Base-by-base conservation (phyloP, 768 basidiomycete genomes). In the Neoboletus magnificus region DNA sequence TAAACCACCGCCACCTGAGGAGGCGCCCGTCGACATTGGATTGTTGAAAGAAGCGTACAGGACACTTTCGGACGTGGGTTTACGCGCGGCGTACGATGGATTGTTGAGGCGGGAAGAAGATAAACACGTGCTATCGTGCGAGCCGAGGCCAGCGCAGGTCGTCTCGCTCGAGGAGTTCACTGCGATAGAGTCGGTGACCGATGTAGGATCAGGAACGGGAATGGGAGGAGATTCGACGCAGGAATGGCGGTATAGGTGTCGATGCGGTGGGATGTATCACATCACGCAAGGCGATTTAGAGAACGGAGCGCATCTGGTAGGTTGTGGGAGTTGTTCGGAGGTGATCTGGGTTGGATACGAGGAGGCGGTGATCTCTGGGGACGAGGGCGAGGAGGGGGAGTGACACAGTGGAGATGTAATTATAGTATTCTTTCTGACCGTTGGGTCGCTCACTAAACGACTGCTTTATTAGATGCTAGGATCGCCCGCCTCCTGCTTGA, bases 321-420 rank as follows among this genome's bases (percentile, higher is more conserved):
- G 79, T 2, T 93, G 91, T 60, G 80, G 72, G 52, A 81, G 82
- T 50, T 93, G 91, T 66, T 93, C 91, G 16, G 91, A 93, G 69
- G 83, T 82, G 10, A 75, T 93, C 1, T 93, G 90, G 47, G 87
- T 84, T n/a, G 91, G 91, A 1, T 93, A 91, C 63, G 86, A 93
- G 70, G 64, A 79, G 13, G 74, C 18, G 12, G 88, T 25, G 16
- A 35, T 13, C 23, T 36, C 35, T 18, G 47, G 36, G 33, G 47
- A 36, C 22, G 35, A 35, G 16, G 22, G 7, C 9, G 32, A 29
- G 12, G 27, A 44, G 10, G 27, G 18, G 18, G 27, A 29, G 29
- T 46, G 20, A 46, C 45, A 13, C 45, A 32, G 22, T 12, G 33
- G 15, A 20, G 9, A 40, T 5, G 35, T 33, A 12, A 15, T 42